These are phyloP conservation scores for Turnera subulata DNA, from an alignment of 345 rosid species.

Conservation along the genomic window DNA sequence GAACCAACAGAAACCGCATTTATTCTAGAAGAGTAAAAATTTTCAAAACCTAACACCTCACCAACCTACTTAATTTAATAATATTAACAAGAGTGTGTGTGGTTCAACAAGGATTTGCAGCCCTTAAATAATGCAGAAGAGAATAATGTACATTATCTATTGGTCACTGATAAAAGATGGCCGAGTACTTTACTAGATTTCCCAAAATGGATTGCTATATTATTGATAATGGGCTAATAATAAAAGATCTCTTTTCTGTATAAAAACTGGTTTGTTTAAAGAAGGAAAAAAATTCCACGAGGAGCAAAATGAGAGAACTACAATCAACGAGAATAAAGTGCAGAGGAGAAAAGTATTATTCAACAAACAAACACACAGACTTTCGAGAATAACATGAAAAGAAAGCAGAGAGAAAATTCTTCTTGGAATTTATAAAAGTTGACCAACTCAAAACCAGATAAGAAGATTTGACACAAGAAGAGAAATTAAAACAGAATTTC, in stretches of 20 bases:
- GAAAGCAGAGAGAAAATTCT: conserved; percentile 3
- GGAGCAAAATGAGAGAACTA: neutral
- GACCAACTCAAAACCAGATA: conserved; percentile 1
- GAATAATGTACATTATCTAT: neutral
- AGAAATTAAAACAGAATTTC: neutral
- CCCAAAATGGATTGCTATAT: neutral
- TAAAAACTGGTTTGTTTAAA: neutral
- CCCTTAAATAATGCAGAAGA: conserved; percentile 1
- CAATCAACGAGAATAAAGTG: neutral
- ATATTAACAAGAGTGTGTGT: neutral
- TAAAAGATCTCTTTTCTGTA: neutral
- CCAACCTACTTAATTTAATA: conserved; percentile 6
- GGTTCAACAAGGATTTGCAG: neutral
- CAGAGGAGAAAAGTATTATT: neutral
- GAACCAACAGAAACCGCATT: conserved; percentile 10
- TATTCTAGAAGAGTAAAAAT: conserved; percentile 21
- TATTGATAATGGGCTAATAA: neutral
- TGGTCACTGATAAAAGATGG: neutral
- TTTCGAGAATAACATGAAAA: neutral
- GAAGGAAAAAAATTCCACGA: neutral
- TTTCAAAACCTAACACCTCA: conserved; percentile 28
- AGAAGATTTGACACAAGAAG: conserved; percentile 5
- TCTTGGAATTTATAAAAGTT: neutral
- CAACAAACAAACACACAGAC: neutral
- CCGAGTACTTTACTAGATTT: neutral